These are phyloP conservation scores for Rhipidocladum racemiflorum DNA, from an alignment of 176 grass and related monocot genomes.

Conservation along the genomic window DNA sequence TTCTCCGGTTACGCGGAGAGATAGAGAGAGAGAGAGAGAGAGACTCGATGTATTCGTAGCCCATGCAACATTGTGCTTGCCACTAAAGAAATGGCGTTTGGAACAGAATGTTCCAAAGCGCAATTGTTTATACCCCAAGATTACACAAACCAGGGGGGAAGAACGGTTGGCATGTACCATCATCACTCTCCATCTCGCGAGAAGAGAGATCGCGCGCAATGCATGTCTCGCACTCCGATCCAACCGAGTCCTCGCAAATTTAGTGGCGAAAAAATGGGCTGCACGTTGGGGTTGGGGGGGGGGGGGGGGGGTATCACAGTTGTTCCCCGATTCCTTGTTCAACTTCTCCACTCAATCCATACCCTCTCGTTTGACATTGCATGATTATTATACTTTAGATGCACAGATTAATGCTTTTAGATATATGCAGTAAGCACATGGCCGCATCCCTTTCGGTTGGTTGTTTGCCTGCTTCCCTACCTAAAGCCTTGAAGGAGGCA, in stretches of 20 bases:
- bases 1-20: conserved; percentile 17
- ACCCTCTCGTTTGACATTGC: neutral
- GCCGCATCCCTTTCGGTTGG: conserved; percentile 20
- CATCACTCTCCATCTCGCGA: neutral
- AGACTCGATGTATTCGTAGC: neutral
- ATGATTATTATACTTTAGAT: neutral
- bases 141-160: neutral
- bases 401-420: neutral
- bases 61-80: conserved; percentile 11
- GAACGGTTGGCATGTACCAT: neutral
- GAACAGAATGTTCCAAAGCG: conserved; percentile 26
- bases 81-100: conserved; percentile 21
- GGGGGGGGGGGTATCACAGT: no score
- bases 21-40: neutral
- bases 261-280: conserved; percentile 13
- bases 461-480: conserved; percentile 2
- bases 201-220: neutral
- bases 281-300: conserved; percentile 25
- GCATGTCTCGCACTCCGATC: conserved; percentile 16
- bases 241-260: conserved; percentile 31
- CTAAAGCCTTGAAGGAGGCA: conserved; percentile 5
- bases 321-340: neutral
- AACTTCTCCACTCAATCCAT: conserved; percentile 3
- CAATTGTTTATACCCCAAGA: conserved; percentile 38
- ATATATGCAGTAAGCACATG: conserved; percentile 33